Percentiles rank a stretch among this genome's conserved stretches.
These are phyloP conservation scores for Neckera pumila DNA, from an alignment of 225 moss, liverwort and hornwort species.

Conservation along the genomic window DNA sequence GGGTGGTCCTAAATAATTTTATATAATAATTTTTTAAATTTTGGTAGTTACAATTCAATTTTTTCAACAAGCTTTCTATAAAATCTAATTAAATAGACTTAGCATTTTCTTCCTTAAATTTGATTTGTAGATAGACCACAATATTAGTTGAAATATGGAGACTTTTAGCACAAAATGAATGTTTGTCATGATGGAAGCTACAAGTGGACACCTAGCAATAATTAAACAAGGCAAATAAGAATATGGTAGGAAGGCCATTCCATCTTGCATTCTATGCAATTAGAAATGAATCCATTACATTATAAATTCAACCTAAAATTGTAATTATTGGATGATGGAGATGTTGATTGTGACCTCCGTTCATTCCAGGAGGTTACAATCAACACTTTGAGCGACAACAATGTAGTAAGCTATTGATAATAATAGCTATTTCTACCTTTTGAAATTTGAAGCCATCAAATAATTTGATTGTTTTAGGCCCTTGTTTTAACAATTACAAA, in stretches of 20 bases:
- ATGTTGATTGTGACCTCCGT: too few species aligned
- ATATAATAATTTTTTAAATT: too few species aligned
- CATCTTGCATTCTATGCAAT: background rate
- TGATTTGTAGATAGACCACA: background rate
- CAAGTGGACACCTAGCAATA: background rate
- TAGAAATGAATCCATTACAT: background rate
- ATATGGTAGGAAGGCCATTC: background rate
- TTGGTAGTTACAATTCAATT: too few species aligned
- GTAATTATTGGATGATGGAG: background rate
- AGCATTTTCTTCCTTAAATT: background rate
- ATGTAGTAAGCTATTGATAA: rapidly evolving
- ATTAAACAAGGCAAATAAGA: too few species aligned
- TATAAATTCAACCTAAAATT: rapidly evolving
- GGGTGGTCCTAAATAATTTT: background rate
- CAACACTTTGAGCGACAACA: rapidly evolving
- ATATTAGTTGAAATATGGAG: rapidly evolving
- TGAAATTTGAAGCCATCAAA: background rate
- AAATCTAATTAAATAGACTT: background rate
- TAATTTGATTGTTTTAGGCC: rapidly evolving
- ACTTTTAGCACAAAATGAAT: background rate
- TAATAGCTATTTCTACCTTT: rapidly evolving
- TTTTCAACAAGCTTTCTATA: background rate
- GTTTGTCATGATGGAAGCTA: background rate
- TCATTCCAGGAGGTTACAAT: too few species aligned
- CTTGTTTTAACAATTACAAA: background rate